Conservation (phyloP, 1,284 basidiomycete genomes). For the Microbotryum lychnidis-dioicae region DNA sequence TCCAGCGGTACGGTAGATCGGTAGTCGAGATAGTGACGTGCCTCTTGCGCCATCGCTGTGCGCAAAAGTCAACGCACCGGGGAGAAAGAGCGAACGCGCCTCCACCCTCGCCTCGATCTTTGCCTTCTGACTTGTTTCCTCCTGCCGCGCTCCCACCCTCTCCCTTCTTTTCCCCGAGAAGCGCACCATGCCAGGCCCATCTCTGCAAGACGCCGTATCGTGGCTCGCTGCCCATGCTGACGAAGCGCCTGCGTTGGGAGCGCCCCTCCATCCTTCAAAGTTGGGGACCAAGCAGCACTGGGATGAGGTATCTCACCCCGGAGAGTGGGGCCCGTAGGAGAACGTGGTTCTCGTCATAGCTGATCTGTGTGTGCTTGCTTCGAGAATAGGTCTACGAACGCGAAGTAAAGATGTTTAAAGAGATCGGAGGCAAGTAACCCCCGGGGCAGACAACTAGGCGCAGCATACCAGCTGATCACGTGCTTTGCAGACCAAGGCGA, state of each 20-base stretch:
- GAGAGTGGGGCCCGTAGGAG: constrained; percentile 10
- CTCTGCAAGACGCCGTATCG: too few species aligned
- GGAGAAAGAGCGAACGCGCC: too few species aligned
- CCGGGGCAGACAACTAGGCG: too few species aligned
- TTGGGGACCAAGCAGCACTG: constrained; percentile 58
- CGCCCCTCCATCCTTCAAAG: constrained; percentile 48
- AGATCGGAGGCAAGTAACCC: constrained; percentile 48
- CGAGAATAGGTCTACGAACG: constrained; percentile 44
- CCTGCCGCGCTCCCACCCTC: too few species aligned
- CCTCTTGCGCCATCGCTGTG: too few species aligned
- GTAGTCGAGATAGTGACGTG: too few species aligned
- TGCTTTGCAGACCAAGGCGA: constrained; percentile 66
- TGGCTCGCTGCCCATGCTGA: not conserved
- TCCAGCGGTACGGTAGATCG: too few species aligned
- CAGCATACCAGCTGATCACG: not conserved
- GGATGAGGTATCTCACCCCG: constrained; percentile 26
- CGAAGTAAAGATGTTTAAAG: constrained; percentile 67
- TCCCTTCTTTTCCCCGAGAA: too few species aligned
- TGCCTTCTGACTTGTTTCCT: too few species aligned
- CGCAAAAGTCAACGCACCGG: too few species aligned
- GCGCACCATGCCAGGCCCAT: too few species aligned
- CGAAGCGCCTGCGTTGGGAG: constrained; percentile 16
- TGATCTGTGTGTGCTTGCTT: constrained; percentile 58
- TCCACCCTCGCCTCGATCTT: too few species aligned
- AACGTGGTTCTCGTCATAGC: not conserved